These are phyloP conservation scores for Boechera divaricarpa DNA, from an alignment of 345 rosid species.

Conservation along the genomic window DNA sequence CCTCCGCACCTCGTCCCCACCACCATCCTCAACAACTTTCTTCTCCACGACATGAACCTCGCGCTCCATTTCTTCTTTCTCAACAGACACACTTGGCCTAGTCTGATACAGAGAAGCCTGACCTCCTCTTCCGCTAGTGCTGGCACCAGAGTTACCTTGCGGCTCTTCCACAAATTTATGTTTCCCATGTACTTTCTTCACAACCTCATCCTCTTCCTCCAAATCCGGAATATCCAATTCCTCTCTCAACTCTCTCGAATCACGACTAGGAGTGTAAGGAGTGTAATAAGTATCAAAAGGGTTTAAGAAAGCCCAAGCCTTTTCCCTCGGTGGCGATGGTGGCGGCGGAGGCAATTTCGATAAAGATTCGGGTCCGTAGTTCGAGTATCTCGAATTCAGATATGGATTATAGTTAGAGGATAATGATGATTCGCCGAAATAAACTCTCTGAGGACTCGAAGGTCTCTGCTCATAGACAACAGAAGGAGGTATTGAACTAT, in stretches of 20 bases:
- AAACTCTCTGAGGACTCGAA: conserved; percentile 57
- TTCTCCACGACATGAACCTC: conserved; percentile 89
- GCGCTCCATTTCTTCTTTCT: conserved; percentile 53
- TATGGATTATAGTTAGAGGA: conserved; percentile 45
- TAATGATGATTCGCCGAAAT: conserved; percentile 71
- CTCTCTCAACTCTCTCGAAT: conserved; percentile 77
- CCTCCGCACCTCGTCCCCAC: conserved; percentile 44
- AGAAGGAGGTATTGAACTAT: conserved; percentile 59
- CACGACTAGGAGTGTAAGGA: conserved; percentile 59
- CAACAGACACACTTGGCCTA: conserved; percentile 45
- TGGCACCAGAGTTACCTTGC: background rate
- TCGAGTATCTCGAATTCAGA: conserved; percentile 31
- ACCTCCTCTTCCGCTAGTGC: conserved; percentile 24
- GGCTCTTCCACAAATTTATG: conserved; percentile 49
- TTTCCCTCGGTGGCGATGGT: conserved; percentile 63
- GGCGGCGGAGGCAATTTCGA: conserved; percentile 72
- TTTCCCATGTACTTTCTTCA: conserved; percentile 68
- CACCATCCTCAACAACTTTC: conserved; percentile 63
- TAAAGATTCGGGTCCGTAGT: conserved; percentile 42
- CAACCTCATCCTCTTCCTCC: conserved; percentile 81
- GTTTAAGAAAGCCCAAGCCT: conserved; percentile 81
- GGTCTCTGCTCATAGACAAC: conserved; percentile 73
- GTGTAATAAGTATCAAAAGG: conserved; percentile 51
- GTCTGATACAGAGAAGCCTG: conserved; percentile 40
- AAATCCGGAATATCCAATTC: conserved; percentile 94